Base-by-base conservation (phyloP, 768 basidiomycete species). In the Rhodotorula graminis region DNA sequence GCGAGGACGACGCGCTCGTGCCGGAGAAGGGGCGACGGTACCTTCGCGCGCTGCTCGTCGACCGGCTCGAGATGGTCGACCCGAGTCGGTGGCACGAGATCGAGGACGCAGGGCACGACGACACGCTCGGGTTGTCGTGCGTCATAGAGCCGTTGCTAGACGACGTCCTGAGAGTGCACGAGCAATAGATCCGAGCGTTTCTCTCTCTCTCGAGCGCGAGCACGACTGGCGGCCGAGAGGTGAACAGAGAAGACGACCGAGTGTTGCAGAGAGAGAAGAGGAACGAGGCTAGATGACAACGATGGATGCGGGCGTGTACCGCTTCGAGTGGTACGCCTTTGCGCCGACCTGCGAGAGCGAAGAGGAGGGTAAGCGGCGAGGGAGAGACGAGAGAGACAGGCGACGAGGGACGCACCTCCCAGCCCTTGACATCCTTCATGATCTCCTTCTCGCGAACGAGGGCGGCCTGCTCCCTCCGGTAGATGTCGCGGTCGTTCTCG, bases 371-470 rank as follows among this genome's bases (percentile, higher is more conserved):
- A 49, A 25, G 46, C 11, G 3, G 10, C 9, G 33, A 0, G 33
- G 16, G 27, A 52, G 25, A 53, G 53, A 12, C 8, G 27, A 37
- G 9, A 37, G 37, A 37, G 37, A 37, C 5, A n/a, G 59, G 9
- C 12, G 19, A 19, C 52, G 7, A 57, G 33, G 6, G 3, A 65
- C 92, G 81, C 82, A 96, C 93, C 91, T 91, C 88, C 94, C 94
- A 97, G 52, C 87, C 91, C 68, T 85, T 85, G 63, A 97, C 93
- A 77, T 92, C 90, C 82, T 90, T 91, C 95, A 97, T 97, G 79
- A 97, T 92, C 82, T 88, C 90, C 82, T 84, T 85, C 82, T 98
- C 96, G 59, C 92, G 82, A 40, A 83, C 88, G 65, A 89, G 63
- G 61, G 87, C 88, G n/a, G 91, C 92, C 79, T 88, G 86, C 78